Base-by-base conservation (phyloP, 257 asterid genomes). In the Ocimum tenuiflorum region DNA sequence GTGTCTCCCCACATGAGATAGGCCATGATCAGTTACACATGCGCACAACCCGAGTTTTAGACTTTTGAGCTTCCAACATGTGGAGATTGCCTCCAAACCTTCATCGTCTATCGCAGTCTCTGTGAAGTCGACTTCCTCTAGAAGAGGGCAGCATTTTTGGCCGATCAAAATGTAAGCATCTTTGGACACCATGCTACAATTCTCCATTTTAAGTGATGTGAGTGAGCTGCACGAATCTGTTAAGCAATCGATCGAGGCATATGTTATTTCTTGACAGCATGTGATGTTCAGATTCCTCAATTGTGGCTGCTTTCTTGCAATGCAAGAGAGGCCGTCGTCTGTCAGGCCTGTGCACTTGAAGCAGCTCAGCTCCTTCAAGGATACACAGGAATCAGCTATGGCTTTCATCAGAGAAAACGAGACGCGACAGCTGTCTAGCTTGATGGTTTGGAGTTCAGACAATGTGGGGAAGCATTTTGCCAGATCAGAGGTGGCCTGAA, bases 291-390 rank as follows among this genome's bases (percentile, higher is more conserved):
- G 51, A 51, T 69, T 76, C 48, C 36, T 61, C 38, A 79, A 69
- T 11, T 55, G 59, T 10, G 4, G 24, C 24, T 65, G 77, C 31
- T 59, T 69, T 41, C 43, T 39, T 0, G 62, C 70, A n/a, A 76
- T 42, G 57, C 41, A 51, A 67, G 76, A 75, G 36, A 79, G 65
- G 7, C 75, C 78, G 46, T 76, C 70, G 19, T 79, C 79, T 0
- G 77, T 76, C 27, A 79, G 77, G 45, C 84, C 81, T 4, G 2
- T 22, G 72, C 81, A 75, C 66, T 76, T 76, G 57, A 68, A 29
- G 57, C 76, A 63, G 78, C 77, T 76, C 41, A 79, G 43, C 48
- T 76, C 79, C 47, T 41, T 48, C 8, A 79, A 56, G 22, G 76
- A 68, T 52, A 29, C 29, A 61, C 74, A 68, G 12, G 58, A 69